These are phyloP conservation scores for Quillaja saponaria DNA, from an alignment of 306 rosid genomes.

Conservation along the genomic window DNA sequence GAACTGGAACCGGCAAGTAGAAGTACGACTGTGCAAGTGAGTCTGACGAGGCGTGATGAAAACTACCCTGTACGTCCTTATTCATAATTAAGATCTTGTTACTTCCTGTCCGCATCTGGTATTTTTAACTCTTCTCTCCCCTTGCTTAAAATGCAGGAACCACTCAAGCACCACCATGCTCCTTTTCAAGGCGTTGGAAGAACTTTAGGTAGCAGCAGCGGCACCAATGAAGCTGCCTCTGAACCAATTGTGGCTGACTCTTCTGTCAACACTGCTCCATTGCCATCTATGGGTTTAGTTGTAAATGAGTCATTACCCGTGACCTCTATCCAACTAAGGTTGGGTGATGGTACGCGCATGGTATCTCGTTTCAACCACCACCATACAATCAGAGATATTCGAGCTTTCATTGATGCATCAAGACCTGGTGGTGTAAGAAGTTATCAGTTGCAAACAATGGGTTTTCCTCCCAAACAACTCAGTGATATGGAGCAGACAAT, in stretches of 20 bases:
- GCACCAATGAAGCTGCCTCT: constrained; percentile 32
- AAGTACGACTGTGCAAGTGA: constrained; percentile 67
- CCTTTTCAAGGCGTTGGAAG: constrained; percentile 88
- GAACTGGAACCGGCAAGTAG: constrained; percentile 76
- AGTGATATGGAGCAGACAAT: constrained; percentile 79
- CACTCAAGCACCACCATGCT: constrained; percentile 45
- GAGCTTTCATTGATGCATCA: constrained; percentile 81
- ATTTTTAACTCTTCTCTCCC: constrained; percentile 3
- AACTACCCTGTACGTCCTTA: constrained; percentile 63
- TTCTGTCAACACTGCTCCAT: constrained; percentile 48
- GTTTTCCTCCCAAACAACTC: constrained; percentile 97
- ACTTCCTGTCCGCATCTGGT: not conserved
- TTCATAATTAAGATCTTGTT: not conserved
- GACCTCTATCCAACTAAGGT: constrained; percentile 87
- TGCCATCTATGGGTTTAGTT: constrained; percentile 63
- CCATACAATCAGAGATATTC: constrained; percentile 84
- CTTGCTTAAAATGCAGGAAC: constrained; percentile 56
- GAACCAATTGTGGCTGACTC: constrained; percentile 36
- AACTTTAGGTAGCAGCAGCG: constrained; percentile 64
- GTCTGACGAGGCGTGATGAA: constrained; percentile 63
- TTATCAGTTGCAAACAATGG: constrained; percentile 87
- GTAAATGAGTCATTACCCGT: constrained; percentile 69
- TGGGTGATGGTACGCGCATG: constrained; percentile 96
- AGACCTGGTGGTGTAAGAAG: constrained; percentile 72
- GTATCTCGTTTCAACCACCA: constrained; percentile 83